Base-by-base conservation (phyloP, 192 early-diverging fungal genomes). In the Coemansia sp. region DNA sequence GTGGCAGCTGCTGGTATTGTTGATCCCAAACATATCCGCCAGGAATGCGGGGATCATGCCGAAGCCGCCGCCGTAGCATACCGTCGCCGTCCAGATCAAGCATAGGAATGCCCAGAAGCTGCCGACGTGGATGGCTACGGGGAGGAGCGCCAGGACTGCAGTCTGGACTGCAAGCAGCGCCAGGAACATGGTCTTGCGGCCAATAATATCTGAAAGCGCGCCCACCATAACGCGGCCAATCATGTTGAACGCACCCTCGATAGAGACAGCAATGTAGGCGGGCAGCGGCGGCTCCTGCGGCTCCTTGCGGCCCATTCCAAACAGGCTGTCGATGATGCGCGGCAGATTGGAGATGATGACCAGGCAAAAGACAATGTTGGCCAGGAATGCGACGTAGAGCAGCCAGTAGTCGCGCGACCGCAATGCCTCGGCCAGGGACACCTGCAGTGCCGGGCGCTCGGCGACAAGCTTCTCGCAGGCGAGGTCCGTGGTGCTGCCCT, bases 21-120 rank as follows among this genome's bases (percentile, higher is more conserved):
- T 77, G 45, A 77, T 72, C 6, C 83, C 83, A 44, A 84, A 89
- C 79, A 84, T 84, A 43, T 89, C 86, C 32, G 84, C 67, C 4
- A 89, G 64, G 63, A 84, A 85, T 7, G 84, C 83, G 0, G 85
- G 86, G 36, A 89, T 83, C 65, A 82, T 75, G 32, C 84, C 86
- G 41, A 86, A 86, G 5, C 86, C 86, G 33, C 79, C 83, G 43
- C 86, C 86, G 45, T 86, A 89, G 68, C 79, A 84, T 13, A 78
- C 61, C 7, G 83, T 82, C 42, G 84, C 76, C 14, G 68, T 47
- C 77, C 82, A 85, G 32, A 82, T 58, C 5, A 74, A 44, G 8
- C 60, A 38, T 29, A 86, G 54, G 57, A 80, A 83, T 1, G 63
- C 71, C 37, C 72, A 60, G 69, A 82, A 85, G 58, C 51, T 74